These are phyloP conservation scores for Citrus inodora DNA, from an alignment of 345 rosid genomes.

Conservation along the genomic window DNA sequence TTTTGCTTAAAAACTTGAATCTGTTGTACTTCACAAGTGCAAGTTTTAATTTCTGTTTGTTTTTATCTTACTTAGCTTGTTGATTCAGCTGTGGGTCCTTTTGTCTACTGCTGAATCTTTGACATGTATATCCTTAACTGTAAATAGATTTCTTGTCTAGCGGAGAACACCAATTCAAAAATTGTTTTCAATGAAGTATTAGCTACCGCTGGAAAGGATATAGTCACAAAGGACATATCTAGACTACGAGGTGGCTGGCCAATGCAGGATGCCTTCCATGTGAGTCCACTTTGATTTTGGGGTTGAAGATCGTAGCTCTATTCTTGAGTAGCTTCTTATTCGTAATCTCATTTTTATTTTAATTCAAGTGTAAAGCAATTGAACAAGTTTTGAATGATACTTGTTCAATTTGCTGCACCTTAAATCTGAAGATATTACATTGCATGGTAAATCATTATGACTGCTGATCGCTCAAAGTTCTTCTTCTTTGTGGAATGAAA, in stretches of 20 bases:
- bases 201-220: slow-evolving; percentile 81
- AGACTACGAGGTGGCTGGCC: slow-evolving; percentile 99
- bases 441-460: not conserved
- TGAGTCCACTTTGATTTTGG: slow-evolving; percentile 37
- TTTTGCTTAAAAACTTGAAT: slow-evolving; percentile 2
- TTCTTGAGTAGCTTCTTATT: not conserved
- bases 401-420: not conserved
- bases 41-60: slow-evolving; percentile 5
- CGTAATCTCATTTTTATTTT: not conserved
- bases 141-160: slow-evolving; percentile 68
- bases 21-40: not conserved
- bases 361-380: not conserved
- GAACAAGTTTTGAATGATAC: not conserved
- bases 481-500: not conserved
- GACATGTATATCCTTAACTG: slow-evolving; percentile 40
- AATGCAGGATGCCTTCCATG: slow-evolving; percentile 93
- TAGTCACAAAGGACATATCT: slow-evolving; percentile 91
- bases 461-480: not conserved
- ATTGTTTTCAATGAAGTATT: slow-evolving; percentile 82
- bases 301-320: not conserved
- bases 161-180: slow-evolving; percentile 72
- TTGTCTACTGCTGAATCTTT: not conserved
- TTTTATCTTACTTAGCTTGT: slow-evolving; percentile 5
- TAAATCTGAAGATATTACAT: not conserved
- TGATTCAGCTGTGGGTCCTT: slow-evolving; percentile 8